These are phyloP conservation scores for Penicillium corylophilum DNA, from an alignment of 2,329 filamentous ascomycete genomes.

Conservation along the genomic window DNA sequence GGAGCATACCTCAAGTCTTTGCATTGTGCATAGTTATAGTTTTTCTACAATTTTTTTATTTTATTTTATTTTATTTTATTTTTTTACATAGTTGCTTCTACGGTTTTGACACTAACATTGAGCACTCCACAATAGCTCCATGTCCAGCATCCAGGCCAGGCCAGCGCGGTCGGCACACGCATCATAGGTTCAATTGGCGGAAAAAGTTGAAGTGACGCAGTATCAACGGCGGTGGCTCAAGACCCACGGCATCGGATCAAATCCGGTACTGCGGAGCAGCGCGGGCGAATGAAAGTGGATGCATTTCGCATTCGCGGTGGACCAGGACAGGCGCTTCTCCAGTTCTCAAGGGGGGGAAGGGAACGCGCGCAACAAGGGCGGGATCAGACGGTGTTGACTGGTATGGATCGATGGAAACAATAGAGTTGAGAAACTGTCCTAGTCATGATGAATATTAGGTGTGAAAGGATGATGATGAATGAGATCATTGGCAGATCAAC, in stretches of 20 bases:
- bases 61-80: too few species aligned
- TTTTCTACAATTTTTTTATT: too few species aligned
- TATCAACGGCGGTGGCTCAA: conserved; percentile 12
- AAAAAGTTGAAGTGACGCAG: background rate
- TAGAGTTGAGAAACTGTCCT: background rate
- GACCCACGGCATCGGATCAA: conserved; percentile 16
- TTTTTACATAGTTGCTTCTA: background rate
- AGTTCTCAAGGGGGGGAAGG: conserved; percentile 10
- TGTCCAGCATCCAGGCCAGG: background rate
- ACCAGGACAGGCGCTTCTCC: conserved; percentile 11
- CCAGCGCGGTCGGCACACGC: background rate
- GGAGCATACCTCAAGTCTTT: background rate
- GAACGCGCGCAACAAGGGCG: background rate
- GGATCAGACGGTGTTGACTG: background rate
- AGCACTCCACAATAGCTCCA: background rate
- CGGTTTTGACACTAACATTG: background rate
- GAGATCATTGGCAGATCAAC: conserved; percentile 17
- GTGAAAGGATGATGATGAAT: conserved; percentile 17
- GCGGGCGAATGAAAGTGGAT: conserved; percentile 16
- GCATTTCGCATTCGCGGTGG: conserved; percentile 24
- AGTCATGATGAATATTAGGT: background rate
- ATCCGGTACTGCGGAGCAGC: conserved; percentile 2
- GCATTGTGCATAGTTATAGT: too few species aligned
- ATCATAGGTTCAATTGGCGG: background rate
- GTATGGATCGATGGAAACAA: background rate